Conservation (phyloP, 108 stramenopile species). For the Conticribra weissflogii region DNA sequence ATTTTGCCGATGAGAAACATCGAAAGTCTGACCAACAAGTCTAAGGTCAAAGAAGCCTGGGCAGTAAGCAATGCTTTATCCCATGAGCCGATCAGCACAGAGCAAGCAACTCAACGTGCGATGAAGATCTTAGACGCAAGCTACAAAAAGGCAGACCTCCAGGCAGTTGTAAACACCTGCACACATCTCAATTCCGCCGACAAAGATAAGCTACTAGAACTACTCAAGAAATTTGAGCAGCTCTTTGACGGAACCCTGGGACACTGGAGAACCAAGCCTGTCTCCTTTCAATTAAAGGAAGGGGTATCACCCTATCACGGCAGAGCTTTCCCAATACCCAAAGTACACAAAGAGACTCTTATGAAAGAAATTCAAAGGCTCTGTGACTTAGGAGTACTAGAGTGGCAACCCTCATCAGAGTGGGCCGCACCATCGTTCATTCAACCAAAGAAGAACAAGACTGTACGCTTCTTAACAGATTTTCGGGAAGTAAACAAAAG, state of each 20-base stretch:
- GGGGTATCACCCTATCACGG: neutral
- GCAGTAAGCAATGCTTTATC: no score
- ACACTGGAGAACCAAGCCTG: neutral
- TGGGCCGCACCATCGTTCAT: neutral
- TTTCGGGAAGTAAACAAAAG: constrained; percentile 52
- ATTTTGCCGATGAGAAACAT: constrained; percentile 30
- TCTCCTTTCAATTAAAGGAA: neutral
- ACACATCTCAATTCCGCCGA: neutral
- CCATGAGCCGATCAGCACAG: neutral
- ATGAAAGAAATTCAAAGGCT: neutral
- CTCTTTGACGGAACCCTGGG: constrained; percentile 5
- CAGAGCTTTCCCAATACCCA: neutral
- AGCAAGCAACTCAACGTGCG: neutral
- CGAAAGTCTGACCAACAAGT: constrained; percentile 20
- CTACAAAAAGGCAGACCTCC: constrained; percentile 7
- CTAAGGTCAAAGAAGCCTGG: no score
- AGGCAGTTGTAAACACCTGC: neutral
- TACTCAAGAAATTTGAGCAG: neutral
- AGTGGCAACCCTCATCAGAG: neutral
- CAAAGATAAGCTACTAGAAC: neutral
- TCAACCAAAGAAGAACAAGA: no score
- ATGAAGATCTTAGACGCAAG: constrained; percentile 1
- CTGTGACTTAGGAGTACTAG: neutral
- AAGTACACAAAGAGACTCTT: neutral
- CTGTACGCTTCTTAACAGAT: constrained; percentile 29